Evolutionary conservation across 1,139 yeast genomes (phyloP), one percentile per base, ranked within the genome.

Genomic region (Eremothecium cymbalariae): DNA sequence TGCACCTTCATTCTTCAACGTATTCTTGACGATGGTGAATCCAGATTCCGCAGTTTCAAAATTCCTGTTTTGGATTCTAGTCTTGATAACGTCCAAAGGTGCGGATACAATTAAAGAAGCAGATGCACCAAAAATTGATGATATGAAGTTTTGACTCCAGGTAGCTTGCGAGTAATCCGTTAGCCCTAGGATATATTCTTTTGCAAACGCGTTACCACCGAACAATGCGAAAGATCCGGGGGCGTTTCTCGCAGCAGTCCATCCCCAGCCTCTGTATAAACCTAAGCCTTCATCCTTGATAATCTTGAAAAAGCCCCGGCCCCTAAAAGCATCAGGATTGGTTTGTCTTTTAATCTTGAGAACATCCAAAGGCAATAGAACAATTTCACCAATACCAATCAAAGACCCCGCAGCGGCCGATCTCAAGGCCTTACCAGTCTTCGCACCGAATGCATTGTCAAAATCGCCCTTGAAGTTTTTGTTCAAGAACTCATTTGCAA

Each of bases 221-320:
- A 90, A 90, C 46, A 90, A 70, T 9, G 97, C 95, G 57, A 90
- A 90, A 2, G 96, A 85, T 39, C 99, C 99, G 25, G 99, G 99
- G 3, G 97, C 97, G 59, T 90, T 90, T 73, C 99, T 79, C 33
- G 99, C 99, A 50, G 94, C 95, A 43, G 99, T 90, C 99, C 99
- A 90, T 40, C 97, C 97, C 95, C 97, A 88, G 48, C 99, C 99
- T 60, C 96, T 74, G 68, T 90, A 90, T 53, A 90, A 70, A 24
- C 90, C 86, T 43, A 85, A 72, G 15, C 98, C 98, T 66, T 93
- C 98, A 57, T 90, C 98, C 36, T 70, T 59, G 45, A 90, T 59
- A 52, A 90, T 85, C 63, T 74, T 81, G 45, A 86, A 43, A 65
- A 90, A 86, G 8, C 98, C 97, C 68, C 98, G 82, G 51, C 99